Evolutionary conservation across 169 alveolate species (phyloP).

Genomic region (Cryptosporidium baileyi): DNA sequence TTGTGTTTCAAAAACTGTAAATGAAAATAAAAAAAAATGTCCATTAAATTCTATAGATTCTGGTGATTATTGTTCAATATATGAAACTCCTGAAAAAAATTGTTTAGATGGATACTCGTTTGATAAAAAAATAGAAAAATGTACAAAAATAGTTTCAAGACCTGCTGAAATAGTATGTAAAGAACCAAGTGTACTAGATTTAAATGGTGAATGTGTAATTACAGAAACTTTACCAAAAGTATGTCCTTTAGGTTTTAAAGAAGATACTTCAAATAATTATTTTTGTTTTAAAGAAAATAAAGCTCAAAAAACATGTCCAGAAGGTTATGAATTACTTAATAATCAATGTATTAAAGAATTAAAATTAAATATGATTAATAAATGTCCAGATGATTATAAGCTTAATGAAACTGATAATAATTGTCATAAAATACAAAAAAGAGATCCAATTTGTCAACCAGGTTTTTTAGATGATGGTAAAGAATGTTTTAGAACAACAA

Average conservation of each 20-base stretch:
- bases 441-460: constrained; percentile 29
- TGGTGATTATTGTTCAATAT: constrained; percentile 24
- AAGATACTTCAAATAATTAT: constrained; percentile 22
- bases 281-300: constrained; percentile 22
- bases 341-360: constrained; percentile 5
- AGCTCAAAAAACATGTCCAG: constrained; percentile 27
- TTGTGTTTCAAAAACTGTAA: not conserved
- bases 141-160: constrained; percentile 9
- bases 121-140: constrained; percentile 9
- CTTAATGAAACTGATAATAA: constrained; percentile 1
- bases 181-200: constrained; percentile 1
- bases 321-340: constrained; percentile 4
- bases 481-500: constrained; percentile 11
- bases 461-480: constrained; percentile 66
- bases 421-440: constrained; percentile 31
- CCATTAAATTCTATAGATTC: constrained; percentile 48
- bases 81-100: constrained; percentile 46
- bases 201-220: not conserved
- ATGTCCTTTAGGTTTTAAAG: constrained; percentile 22
- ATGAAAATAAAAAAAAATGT: constrained; percentile 3
- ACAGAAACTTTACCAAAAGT: constrained; percentile 7
- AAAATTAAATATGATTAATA: not conserved
- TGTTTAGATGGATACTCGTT: constrained; percentile 45
- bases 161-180: constrained; percentile 30
- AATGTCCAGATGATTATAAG: constrained; percentile 42